phyloP scores from a whole-genome alignment of 2,329 filamentous ascomycete species.

The Cordyceps cicadae region DNA sequence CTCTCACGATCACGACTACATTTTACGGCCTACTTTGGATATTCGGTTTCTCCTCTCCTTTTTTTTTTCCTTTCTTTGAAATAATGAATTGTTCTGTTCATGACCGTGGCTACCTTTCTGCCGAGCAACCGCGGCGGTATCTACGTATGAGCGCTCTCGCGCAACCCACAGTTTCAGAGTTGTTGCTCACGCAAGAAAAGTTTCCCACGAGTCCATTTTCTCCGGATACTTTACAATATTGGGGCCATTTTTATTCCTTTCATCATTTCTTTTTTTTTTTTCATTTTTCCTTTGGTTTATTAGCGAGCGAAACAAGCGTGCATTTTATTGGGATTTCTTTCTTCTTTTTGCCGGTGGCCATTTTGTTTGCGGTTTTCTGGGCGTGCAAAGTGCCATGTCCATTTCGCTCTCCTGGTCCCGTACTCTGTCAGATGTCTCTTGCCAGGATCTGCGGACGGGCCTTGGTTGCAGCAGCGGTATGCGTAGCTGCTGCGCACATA shows the following conservation, averaged over 20 bases:
- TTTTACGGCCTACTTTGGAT: conserved; percentile 14
- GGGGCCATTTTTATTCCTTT: conserved; percentile 24
- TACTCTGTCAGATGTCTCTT: background rate
- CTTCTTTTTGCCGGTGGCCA: conserved; percentile 19
- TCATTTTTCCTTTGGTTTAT: conserved; percentile 15
- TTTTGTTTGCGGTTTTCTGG: conserved; percentile 12
- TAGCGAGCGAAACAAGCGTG: conserved; percentile 13
- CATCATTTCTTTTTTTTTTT: conserved; percentile 12
- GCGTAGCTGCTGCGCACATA: background rate
- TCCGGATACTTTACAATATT: conserved; percentile 16
- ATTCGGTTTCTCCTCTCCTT: conserved; percentile 14
- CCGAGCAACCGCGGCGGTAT: conserved; percentile 18
- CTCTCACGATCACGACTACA: conserved; percentile 28
- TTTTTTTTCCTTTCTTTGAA: conserved; percentile 9
- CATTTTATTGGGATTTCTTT: conserved; percentile 15
- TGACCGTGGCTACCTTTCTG: conserved; percentile 12
- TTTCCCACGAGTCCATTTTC: conserved; percentile 17
- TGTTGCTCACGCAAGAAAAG: conserved; percentile 40
- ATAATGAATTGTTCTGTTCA: conserved; percentile 15
- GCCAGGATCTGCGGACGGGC: background rate
- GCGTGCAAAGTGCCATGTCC: background rate
- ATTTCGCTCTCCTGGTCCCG: background rate
- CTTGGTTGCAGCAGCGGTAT: background rate
- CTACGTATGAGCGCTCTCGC: conserved; percentile 25
- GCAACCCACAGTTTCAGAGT: conserved; percentile 27